Percentiles rank a stretch among this genome's conserved stretches.
These are phyloP conservation scores for Rhizopus stolonifer DNA, from an alignment of 371 early-diverging fungal genomes.

Conservation along the genomic window DNA sequence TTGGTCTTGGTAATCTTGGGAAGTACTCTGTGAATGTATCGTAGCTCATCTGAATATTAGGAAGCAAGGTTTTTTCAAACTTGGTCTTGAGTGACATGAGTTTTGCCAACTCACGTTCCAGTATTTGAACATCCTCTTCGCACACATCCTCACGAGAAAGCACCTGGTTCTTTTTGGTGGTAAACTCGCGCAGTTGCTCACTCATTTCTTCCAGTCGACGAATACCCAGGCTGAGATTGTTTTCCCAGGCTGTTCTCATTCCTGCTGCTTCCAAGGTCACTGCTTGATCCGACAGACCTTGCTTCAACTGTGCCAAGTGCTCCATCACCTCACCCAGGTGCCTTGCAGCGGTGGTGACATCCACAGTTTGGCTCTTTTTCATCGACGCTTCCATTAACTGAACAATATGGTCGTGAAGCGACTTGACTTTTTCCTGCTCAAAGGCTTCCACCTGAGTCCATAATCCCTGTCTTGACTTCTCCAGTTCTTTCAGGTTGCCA, in stretches of 20 bases:
- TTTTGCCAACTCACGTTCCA: conserved; percentile 24
- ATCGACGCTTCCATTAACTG: conserved; percentile 28
- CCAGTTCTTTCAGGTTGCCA: conserved; percentile 19
- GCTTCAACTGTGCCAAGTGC: conserved; percentile 32
- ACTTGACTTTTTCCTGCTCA: conserved; percentile 27
- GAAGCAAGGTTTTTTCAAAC: conserved; percentile 23
- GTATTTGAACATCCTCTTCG: conserved; percentile 16
- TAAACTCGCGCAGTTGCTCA: conserved; percentile 34
- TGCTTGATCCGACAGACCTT: conserved; percentile 31
- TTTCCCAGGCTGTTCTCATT: conserved; percentile 34
- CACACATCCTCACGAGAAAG: conserved; percentile 29
- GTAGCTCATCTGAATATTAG: conserved; percentile 32
- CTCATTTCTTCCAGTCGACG: conserved; percentile 33
- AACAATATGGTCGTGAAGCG: conserved; percentile 37
- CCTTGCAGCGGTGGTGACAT: conserved; percentile 29
- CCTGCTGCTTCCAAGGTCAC: conserved; percentile 36
- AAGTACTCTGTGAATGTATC: conserved; percentile 39
- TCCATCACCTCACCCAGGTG: conserved; percentile 37
- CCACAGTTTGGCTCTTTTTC: conserved; percentile 25
- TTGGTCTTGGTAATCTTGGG: conserved; percentile 33
- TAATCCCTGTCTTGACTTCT: conserved; percentile 21
- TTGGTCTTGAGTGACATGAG: conserved; percentile 25
- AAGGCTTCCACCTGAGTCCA: conserved; percentile 23
- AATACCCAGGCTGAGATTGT: conserved; percentile 25
- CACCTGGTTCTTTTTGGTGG: conserved; percentile 26